Evolutionary conservation across 306 rosid genomes (phyloP).

Genomic region (Arachis stenosperma): DNA sequence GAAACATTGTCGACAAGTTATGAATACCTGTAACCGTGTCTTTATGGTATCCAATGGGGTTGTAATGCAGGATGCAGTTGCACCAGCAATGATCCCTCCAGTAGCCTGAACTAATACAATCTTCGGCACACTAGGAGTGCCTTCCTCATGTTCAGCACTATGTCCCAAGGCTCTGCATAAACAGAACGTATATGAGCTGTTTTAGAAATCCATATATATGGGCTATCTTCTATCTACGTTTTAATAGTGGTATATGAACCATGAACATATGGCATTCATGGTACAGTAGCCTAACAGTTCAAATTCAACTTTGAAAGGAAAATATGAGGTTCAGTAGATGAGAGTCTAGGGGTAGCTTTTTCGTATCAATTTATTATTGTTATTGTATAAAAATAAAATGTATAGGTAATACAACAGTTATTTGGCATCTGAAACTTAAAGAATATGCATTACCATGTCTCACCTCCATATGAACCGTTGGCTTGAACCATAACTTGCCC

Average conservation of each 20-base stretch:
- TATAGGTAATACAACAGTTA: constrained; percentile 30
- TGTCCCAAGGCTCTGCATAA: constrained; percentile 54
- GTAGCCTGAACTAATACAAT: constrained; percentile 74
- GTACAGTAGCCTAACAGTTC: neutral
- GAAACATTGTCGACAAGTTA: constrained; percentile 28
- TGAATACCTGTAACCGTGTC: constrained; percentile 88
- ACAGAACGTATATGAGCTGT: neutral
- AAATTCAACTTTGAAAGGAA: constrained; percentile 15
- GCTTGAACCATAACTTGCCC: constrained; percentile 97
- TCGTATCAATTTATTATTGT: constrained; percentile 22
- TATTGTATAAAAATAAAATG: constrained; percentile 7
- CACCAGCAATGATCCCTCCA: constrained; percentile 89
- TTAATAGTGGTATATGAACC: no score
- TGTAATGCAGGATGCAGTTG: constrained; percentile 84
- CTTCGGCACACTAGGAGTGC: constrained; percentile 53
- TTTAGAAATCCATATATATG: constrained; percentile 8
- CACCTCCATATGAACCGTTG: constrained; percentile 93
- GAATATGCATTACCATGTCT: constrained; percentile 52
- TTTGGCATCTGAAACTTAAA: constrained; percentile 6
- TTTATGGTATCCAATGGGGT: constrained; percentile 94
- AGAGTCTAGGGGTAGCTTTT: constrained; percentile 11
- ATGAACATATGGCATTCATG: neutral
- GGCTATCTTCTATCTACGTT: neutral
- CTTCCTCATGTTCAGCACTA: constrained; percentile 39
- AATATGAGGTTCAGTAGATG: constrained; percentile 21